A percentile compares a stretch with the other conserved stretches of the same genome.
These are phyloP conservation scores for Sugiyamaella marilandica DNA, from an alignment of 805 yeast species.

Conservation along the genomic window DNA sequence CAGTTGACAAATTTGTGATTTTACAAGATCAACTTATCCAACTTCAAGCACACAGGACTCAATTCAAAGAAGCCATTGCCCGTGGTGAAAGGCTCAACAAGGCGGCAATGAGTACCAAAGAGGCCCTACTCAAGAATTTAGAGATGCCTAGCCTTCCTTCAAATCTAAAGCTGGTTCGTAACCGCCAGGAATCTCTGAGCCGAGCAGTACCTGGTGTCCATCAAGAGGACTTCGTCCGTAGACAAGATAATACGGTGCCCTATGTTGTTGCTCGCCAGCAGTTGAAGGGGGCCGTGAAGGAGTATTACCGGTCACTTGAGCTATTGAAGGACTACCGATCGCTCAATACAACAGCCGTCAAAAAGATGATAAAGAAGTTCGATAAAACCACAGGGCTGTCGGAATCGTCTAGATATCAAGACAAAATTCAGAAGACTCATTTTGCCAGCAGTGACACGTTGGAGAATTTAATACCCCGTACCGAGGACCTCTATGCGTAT, in stretches of 20 bases:
- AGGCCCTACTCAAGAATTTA: slow-evolving; percentile 10
- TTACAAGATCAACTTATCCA: slow-evolving; percentile 67
- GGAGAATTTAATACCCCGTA: slow-evolving; percentile 56
- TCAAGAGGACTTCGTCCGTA: slow-evolving; percentile 46
- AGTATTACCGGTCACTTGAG: slow-evolving; percentile 69
- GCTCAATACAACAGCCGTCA: slow-evolving; percentile 79
- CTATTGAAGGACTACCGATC: slow-evolving; percentile 65
- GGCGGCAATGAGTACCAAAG: slow-evolving; percentile 1
- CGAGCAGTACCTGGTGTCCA: slow-evolving; percentile 28
- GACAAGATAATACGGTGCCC: slow-evolving; percentile 40
- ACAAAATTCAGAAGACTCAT: slow-evolving; percentile 47
- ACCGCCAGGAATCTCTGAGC: slow-evolving; percentile 4
- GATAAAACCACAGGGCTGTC: slow-evolving; percentile 63
- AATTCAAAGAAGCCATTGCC: slow-evolving; percentile 1
- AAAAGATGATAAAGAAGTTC: slow-evolving; percentile 84
- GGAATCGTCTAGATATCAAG: slow-evolving; percentile 47
- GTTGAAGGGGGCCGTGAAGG: slow-evolving; percentile 62
- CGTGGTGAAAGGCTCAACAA: slow-evolving; percentile 5
- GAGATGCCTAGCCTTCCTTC: slow-evolving; percentile 23
- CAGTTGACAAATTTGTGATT: slow-evolving; percentile 52
- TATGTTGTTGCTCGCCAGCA: slow-evolving; percentile 62
- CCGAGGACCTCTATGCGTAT: slow-evolving; percentile 63
- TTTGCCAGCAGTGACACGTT: slow-evolving; percentile 60
- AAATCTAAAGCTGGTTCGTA: slow-evolving; percentile 4
- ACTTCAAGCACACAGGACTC: slow-evolving; percentile 46